phyloP scores from a whole-genome alignment of 2,329 filamentous ascomycete genomes.

The Dothidotthia symphoricarpi region DNA sequence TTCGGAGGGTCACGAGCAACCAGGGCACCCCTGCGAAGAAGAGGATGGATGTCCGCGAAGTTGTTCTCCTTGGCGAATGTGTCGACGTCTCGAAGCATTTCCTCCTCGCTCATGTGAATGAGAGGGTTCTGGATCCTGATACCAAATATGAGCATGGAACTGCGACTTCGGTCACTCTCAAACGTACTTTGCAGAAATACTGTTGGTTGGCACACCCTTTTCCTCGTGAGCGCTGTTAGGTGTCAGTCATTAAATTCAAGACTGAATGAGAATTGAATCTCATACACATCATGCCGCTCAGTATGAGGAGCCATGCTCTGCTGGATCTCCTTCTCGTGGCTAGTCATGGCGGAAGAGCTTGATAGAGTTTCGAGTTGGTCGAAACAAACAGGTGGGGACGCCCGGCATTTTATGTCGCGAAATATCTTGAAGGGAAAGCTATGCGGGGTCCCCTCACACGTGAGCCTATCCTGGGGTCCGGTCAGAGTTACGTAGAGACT shows the following conservation, averaged over 20 bases:
- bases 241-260: conserved; percentile 1
- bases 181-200: conserved; percentile 10
- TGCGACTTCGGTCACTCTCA: not conserved
- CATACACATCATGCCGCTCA: conserved; percentile 18
- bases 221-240: conserved; percentile 9
- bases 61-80: conserved; percentile 50
- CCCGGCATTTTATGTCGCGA: conserved; percentile 1
- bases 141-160: not conserved
- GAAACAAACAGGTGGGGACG: not conserved
- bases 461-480: not conserved
- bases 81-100: conserved; percentile 54
- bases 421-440: not conserved
- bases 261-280: not conserved
- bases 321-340: conserved; percentile 1
- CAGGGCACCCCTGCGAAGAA: conserved; percentile 51
- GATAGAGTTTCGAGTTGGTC: not conserved
- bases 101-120: conserved; percentile 16
- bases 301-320: conserved; percentile 6
- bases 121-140: conserved; percentile 23
- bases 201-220: conserved; percentile 3
- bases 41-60: conserved; percentile 47
- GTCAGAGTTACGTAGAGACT: not conserved
- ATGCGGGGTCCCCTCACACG: conserved; percentile 4
- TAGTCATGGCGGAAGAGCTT: conserved; percentile 8
- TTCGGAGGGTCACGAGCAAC: conserved; percentile 43